Percentiles rank a stretch among this genome's conserved stretches.
phyloP scores from a whole-genome alignment of 2,329 filamentous ascomycete species.

The Fusarium nelsonii region DNA sequence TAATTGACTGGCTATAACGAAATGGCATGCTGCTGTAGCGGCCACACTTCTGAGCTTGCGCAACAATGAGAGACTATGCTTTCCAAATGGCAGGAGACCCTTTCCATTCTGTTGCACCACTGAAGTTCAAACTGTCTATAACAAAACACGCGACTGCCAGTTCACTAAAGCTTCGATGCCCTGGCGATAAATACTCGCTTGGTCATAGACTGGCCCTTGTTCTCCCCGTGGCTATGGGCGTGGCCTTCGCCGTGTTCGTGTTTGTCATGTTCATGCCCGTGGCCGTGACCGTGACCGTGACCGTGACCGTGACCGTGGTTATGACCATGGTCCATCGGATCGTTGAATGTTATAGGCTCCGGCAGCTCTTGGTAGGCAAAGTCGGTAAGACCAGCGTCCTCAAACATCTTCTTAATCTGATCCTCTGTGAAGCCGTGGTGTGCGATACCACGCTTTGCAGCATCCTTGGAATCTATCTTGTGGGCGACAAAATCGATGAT shows the following conservation, averaged over 20 bases:
- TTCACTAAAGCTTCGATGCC: conserved; percentile 55
- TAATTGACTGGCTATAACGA: not conserved
- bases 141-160: not conserved
- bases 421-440: conserved; percentile 75
- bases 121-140: not conserved
- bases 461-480: conserved; percentile 47
- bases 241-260: conserved; percentile 25
- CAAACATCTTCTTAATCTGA: conserved; percentile 71
- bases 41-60: not conserved
- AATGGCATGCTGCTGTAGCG: not conserved
- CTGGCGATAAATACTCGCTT: conserved; percentile 60
- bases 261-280: too few relatives aligned
- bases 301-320: conserved; percentile 14
- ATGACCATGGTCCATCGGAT: conserved; percentile 15
- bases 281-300: conserved; percentile 31
- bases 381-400: conserved; percentile 69
- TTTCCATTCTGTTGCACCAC: not conserved
- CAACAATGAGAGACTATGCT: not conserved
- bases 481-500: conserved; percentile 77
- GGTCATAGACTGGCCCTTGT: conserved; percentile 3
- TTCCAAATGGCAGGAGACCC: too few relatives aligned
- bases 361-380: conserved; percentile 69
- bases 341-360: conserved; percentile 60
- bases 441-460: conserved; percentile 64
- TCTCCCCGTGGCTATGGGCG: conserved; percentile 19